Evolutionary conservation across 192 early-diverging fungal species (phyloP).

Genomic region (Umbelopsis sp.): DNA sequence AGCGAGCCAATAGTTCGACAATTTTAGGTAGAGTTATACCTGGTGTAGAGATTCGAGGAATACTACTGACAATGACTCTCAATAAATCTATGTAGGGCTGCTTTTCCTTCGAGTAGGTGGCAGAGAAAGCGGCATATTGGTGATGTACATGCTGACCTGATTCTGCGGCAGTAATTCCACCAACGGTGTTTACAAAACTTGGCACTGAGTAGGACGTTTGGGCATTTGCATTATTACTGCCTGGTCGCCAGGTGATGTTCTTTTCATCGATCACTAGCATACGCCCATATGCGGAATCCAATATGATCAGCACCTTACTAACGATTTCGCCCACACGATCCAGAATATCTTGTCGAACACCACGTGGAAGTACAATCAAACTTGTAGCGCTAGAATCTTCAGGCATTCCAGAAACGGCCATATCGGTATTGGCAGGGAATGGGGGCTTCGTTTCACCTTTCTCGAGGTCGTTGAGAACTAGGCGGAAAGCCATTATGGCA

Average conservation of each 20-base stretch:
- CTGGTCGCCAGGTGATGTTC: slow-evolving; percentile 30
- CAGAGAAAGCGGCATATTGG: slow-evolving; percentile 48
- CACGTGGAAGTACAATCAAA: slow-evolving; percentile 41
- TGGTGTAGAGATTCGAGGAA: slow-evolving; percentile 72
- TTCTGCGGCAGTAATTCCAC: slow-evolving; percentile 10
- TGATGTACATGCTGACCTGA: slow-evolving; percentile 45
- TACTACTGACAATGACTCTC: slow-evolving; percentile 65
- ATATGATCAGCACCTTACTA: slow-evolving; percentile 56
- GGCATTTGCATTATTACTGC: slow-evolving; percentile 5
- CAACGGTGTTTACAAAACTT: slow-evolving; percentile 20
- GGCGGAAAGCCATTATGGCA: slow-evolving; percentile 70
- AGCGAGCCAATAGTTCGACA: slow-evolving; percentile 81
- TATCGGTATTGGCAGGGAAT: slow-evolving; percentile 49
- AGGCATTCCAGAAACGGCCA: slow-evolving; percentile 33
- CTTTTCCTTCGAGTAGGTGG: slow-evolving; percentile 55
- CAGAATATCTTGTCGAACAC: slow-evolving; percentile 64
- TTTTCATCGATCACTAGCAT: slow-evolving; percentile 55
- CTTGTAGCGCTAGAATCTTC: slow-evolving; percentile 39
- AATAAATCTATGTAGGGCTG: slow-evolving; percentile 71
- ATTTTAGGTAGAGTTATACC: slow-evolving; percentile 61
- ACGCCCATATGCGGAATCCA: slow-evolving; percentile 58
- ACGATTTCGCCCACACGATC: slow-evolving; percentile 70
- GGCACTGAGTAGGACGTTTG: slow-evolving; percentile 26
- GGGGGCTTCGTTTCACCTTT: slow-evolving; percentile 45
- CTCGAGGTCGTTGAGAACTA: slow-evolving; percentile 76